These are phyloP conservation scores for Dactylella cylindrospora DNA, from an alignment of 2,329 filamentous ascomycete genomes.

Conservation along the genomic window DNA sequence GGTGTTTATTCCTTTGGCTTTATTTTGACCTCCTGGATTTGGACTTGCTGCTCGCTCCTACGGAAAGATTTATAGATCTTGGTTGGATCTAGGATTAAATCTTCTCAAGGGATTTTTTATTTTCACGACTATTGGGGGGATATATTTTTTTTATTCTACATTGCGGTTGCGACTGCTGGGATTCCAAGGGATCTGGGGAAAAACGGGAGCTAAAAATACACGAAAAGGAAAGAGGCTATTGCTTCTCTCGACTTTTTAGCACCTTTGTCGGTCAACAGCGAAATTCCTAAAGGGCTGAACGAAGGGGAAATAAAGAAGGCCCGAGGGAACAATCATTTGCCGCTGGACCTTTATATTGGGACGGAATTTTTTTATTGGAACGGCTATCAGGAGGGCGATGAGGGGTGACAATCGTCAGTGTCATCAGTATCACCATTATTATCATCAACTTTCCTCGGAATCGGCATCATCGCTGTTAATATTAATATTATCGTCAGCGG, in stretches of 20 bases:
- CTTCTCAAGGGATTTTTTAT: too few relatives aligned
- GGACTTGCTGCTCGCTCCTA: conserved; percentile 8
- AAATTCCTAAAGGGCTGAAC: neutral
- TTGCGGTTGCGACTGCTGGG: neutral
- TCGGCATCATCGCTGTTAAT: too few relatives aligned
- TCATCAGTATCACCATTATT: too few relatives aligned
- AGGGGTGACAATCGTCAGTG: conserved; percentile 20
- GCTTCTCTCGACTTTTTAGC: conserved; percentile 2
- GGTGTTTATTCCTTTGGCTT: conserved; percentile 4
- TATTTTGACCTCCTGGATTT: conserved; percentile 6
- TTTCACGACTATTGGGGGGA: too few relatives aligned
- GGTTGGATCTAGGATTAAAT: too few relatives aligned
- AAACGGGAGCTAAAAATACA: conserved; percentile 4
- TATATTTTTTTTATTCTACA: too few relatives aligned
- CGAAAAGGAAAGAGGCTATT: neutral
- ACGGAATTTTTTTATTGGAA: conserved; percentile 13
- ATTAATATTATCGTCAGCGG: too few relatives aligned
- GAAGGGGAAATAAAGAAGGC: neutral
- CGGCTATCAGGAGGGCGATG: conserved; percentile 30
- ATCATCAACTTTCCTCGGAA: neutral
- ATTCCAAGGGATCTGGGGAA: too few relatives aligned
- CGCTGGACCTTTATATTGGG: neutral
- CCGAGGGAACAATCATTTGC: conserved; percentile 12
- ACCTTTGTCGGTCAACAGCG: neutral
- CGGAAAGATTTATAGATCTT: too few relatives aligned